Evolutionary conservation across 352 stramenopile species (phyloP), one percentile per base, ranked within the genome.

Genomic region (Peronospora farinosa): DNA sequence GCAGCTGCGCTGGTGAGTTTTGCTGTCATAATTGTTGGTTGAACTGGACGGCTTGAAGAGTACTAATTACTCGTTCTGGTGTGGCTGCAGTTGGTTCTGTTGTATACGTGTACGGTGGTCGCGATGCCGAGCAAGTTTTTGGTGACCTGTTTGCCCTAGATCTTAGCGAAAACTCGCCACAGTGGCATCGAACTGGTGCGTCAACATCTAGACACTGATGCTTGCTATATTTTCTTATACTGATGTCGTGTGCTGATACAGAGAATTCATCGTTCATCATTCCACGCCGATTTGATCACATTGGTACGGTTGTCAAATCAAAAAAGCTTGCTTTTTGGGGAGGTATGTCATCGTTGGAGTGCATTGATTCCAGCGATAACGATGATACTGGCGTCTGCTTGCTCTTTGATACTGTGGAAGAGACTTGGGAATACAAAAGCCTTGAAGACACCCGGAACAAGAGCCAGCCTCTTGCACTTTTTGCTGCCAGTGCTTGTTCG

Each of bases 21-120:
- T 25, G 21, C 57, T 11, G 19, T 30, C 1, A 21, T 30, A 15
- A 21, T 27, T n/a, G 23, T 28, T 47, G 37, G 28, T 17, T 17
- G 2, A 11, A 21, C 9, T 37, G 12, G 5, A 37, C 10, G 0
- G 1, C 31, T 37, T 46, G 1, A n/a, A 27, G 13, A 44, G 31
- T 12, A 42, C 46, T 62, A 46, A 59, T 25, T 30, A 40, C 45
- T 27, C 23, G 36, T 27, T 23, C 41, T 28, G 13, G 32, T 44
- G 13, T 19, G 13, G 23, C 10, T 48, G 17, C 40, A 90, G 79
- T 93, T 42, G 74, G 69, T 16, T 77, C 63, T 2, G 76, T 68
- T 16, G 67, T 94, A 59, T 88, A 86, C 35, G 47, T 92, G 2
- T 74, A 79, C 33, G 84, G 84, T 15, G 84, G 84, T 17, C 79